phyloP scores from a whole-genome alignment of 495 filamentous ascomycete species.

The Hyaloscypha bicolor region DNA sequence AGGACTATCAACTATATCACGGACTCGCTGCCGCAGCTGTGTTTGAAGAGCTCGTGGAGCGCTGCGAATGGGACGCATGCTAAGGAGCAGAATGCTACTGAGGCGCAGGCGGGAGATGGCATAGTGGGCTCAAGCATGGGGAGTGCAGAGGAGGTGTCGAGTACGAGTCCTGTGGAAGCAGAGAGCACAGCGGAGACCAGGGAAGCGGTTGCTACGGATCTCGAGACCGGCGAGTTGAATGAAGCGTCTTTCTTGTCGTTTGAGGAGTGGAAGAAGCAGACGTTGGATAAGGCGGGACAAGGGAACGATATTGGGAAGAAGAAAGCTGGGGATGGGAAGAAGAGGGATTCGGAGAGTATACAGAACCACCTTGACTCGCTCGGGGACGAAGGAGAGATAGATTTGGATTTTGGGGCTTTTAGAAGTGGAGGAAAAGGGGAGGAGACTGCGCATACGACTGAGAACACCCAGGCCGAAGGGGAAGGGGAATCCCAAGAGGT shows the following conservation, averaged over 20 bases:
- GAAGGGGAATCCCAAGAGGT: slow-evolving; percentile 40
- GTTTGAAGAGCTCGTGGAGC: slow-evolving; percentile 38
- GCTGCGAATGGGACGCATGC: slow-evolving; percentile 16
- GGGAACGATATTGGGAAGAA: slow-evolving; percentile 55
- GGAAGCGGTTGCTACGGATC: slow-evolving; percentile 15
- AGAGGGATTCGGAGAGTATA: slow-evolving; percentile 44
- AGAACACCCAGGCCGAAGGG: slow-evolving; percentile 35
- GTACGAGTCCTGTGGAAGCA: neutral
- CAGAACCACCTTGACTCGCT: slow-evolving; percentile 69
- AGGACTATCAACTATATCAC: slow-evolving; percentile 81
- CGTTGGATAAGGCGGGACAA: slow-evolving; percentile 82
- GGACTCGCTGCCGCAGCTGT: slow-evolving; percentile 77
- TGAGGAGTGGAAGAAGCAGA: slow-evolving; percentile 97
- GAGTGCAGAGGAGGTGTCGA: neutral
- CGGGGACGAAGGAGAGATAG: slow-evolving; percentile 89
- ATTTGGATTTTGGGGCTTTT: slow-evolving; percentile 77
- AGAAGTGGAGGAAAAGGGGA: slow-evolving; percentile 32
- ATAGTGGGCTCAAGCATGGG: neutral
- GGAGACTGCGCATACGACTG: slow-evolving; percentile 46
- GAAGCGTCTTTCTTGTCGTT: slow-evolving; percentile 92
- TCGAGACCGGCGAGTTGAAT: slow-evolving; percentile 69
- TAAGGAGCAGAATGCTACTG: slow-evolving; percentile 8
- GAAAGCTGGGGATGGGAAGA: slow-evolving; percentile 36
- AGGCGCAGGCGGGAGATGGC: slow-evolving; percentile 5
- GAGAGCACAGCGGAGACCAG: slow-evolving; percentile 3